A percentile compares a stretch with the other conserved stretches of the same genome.
Evolutionary conservation across 768 basidiomycete species (phyloP).

Genomic region (Macrolepiota albuminosa): DNA sequence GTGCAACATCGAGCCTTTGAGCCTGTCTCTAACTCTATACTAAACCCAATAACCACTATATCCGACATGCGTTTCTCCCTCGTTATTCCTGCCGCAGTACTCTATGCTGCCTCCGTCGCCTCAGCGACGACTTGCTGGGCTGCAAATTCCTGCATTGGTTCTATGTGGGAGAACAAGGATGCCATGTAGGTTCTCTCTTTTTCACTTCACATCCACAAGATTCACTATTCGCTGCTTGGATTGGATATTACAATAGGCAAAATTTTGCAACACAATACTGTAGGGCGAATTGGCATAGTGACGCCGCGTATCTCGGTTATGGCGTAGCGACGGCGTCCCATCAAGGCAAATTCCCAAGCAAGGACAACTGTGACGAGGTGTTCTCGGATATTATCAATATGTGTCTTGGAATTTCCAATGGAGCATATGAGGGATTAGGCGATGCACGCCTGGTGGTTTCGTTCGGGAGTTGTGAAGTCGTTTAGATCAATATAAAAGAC

Average conservation of each 20-base stretch:
- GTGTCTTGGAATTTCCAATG: neutral
- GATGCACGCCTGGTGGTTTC: neutral
- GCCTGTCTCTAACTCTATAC: neutral
- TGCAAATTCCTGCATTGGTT: neutral
- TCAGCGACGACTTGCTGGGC: neutral
- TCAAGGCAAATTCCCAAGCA: neutral
- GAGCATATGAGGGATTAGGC: neutral
- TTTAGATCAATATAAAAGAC: neutral
- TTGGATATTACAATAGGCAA: neutral
- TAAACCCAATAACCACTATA: neutral
- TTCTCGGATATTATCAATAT: neutral
- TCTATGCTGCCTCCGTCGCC: neutral
- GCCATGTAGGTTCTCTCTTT: neutral
- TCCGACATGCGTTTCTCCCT: neutral
- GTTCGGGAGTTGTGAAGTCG: neutral
- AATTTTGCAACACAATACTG: neutral
- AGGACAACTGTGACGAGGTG: neutral
- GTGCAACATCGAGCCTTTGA: neutral
- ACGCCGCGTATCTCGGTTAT: too few species aligned
- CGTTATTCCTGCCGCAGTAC: neutral
- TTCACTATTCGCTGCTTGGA: neutral
- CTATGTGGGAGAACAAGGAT: neutral
- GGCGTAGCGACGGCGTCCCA: neutral
- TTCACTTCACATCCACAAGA: neutral
- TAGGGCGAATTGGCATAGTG: neutral